Evolutionary conservation across 2,329 filamentous ascomycete genomes (phyloP).

Genomic region (Clonostachys solani): DNA sequence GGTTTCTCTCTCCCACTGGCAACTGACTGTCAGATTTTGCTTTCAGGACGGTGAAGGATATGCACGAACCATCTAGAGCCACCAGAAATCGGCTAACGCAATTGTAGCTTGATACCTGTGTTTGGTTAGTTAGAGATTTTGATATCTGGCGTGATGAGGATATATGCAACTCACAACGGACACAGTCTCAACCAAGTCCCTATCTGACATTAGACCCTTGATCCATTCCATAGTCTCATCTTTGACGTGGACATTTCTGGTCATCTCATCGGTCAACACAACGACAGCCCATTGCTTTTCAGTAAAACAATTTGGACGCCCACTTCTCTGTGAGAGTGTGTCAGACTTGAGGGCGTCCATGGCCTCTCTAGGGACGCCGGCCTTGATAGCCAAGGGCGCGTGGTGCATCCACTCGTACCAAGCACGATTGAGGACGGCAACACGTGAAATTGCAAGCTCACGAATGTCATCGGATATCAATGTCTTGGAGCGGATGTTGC

Average conservation of each 20-base stretch:
- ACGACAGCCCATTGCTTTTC: conserved; percentile 65
- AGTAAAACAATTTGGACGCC: conserved; percentile 34
- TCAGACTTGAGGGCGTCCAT: conserved; percentile 38
- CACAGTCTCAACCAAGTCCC: conserved; percentile 77
- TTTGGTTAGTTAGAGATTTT: background rate
- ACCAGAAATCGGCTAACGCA: conserved; percentile 82
- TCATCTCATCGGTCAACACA: conserved; percentile 80
- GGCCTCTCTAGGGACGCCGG: conserved; percentile 49
- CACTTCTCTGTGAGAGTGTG: conserved; percentile 13
- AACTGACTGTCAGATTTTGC: too few species aligned
- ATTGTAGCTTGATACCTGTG: conserved; percentile 68
- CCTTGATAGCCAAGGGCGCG: conserved; percentile 59
- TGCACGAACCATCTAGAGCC: conserved; percentile 65
- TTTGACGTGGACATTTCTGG: conserved; percentile 62
- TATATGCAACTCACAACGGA: conserved; percentile 51
- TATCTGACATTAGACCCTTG: conserved; percentile 58
- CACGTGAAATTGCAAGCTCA: conserved; percentile 76
- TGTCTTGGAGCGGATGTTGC: conserved; percentile 54
- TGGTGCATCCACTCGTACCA: conserved; percentile 87
- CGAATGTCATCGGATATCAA: conserved; percentile 51
- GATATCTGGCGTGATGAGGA: background rate
- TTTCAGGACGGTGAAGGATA: too few species aligned
- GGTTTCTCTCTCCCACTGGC: too few species aligned
- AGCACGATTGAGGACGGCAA: conserved; percentile 74
- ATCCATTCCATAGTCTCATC: conserved; percentile 65